phyloP scores from a whole-genome alignment of 2,329 filamentous ascomycete genomes.

The Pyrenochaeta sp. region DNA sequence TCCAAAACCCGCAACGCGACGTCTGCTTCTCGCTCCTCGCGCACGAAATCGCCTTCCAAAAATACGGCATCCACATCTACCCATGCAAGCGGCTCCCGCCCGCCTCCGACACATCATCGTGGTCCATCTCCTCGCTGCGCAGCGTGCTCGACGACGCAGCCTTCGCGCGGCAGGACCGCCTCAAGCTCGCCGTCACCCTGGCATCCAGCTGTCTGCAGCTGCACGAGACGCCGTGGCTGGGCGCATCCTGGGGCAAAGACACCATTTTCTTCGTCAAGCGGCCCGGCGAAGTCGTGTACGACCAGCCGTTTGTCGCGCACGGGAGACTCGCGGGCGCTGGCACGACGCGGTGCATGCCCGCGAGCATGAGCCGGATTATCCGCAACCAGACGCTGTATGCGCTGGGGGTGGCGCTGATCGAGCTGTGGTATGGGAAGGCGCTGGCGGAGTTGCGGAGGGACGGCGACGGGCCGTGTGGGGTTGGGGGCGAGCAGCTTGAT shows the following conservation, averaged over 20 bases:
- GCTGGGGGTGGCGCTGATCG: conserved; percentile 43
- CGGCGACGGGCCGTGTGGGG: conserved; percentile 11
- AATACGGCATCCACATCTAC: conserved; percentile 25
- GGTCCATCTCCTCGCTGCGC: conserved; percentile 20
- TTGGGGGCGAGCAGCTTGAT: conserved; percentile 12
- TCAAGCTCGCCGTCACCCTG: conserved; percentile 27
- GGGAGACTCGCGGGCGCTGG: no score
- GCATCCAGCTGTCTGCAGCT: conserved; percentile 31
- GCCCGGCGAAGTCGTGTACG: conserved; percentile 13
- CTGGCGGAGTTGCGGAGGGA: conserved; percentile 26
- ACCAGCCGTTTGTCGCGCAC: conserved; percentile 25
- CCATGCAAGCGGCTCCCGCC: conserved; percentile 13
- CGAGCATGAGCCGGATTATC: conserved; percentile 24
- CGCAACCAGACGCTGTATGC: conserved; percentile 43
- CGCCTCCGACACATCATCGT: conserved; percentile 17
- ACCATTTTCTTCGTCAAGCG: conserved; percentile 31
- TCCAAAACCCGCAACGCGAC: conserved; percentile 22
- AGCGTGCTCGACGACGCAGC: conserved; percentile 16
- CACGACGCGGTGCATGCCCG: neutral
- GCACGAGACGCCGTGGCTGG: conserved; percentile 33
- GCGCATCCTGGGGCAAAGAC: conserved; percentile 28
- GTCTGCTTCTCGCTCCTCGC: conserved; percentile 25
- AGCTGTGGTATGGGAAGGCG: conserved; percentile 41
- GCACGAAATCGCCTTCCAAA: conserved; percentile 18
- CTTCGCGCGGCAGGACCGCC: conserved; percentile 21